phyloP scores from a whole-genome alignment of 306 rosid genomes.

The Lathyrus sativus region DNA sequence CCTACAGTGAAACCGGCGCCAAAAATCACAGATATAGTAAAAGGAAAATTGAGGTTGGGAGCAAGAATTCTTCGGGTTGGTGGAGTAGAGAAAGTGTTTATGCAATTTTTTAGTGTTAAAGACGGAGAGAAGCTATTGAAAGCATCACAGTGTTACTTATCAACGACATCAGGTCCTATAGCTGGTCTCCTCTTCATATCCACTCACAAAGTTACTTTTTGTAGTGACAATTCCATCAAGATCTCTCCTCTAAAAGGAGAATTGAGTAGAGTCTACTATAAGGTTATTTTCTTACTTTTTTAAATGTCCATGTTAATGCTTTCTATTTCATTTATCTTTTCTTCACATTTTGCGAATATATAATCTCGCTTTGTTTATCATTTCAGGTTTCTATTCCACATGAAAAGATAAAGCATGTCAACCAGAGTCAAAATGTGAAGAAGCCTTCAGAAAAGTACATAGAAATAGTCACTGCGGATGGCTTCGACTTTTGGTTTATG shows the following conservation, averaged over 20 bases:
- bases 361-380: no score
- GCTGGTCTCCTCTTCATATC: conserved; percentile 88
- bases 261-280: conserved; percentile 54
- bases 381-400: conserved; percentile 14
- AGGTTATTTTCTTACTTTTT: conserved; percentile 18
- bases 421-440: conserved; percentile 27
- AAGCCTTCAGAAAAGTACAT: conserved; percentile 26
- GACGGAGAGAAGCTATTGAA: conserved; percentile 69
- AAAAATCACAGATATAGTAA: conserved; percentile 54
- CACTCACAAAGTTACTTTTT: conserved; percentile 68
- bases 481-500: conserved; percentile 33
- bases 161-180: conserved; percentile 81
- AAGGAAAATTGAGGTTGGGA: conserved; percentile 71
- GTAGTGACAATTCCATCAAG: conserved; percentile 71
- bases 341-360: no score
- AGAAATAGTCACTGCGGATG: conserved; percentile 24
- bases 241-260: conserved; percentile 56
- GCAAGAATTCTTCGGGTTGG: conserved; percentile 73
- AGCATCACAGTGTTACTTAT: conserved; percentile 70
- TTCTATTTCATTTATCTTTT: no score
- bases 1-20: conserved; percentile 65
- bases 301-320: no score
- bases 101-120: conserved; percentile 50
- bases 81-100: conserved; percentile 62
- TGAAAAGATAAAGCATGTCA: conserved; percentile 26